Evolutionary conservation across 176 grass and related monocot genomes (phyloP), one percentile per base, ranked within the genome.

Genomic region (Oryza rufipogon): DNA sequence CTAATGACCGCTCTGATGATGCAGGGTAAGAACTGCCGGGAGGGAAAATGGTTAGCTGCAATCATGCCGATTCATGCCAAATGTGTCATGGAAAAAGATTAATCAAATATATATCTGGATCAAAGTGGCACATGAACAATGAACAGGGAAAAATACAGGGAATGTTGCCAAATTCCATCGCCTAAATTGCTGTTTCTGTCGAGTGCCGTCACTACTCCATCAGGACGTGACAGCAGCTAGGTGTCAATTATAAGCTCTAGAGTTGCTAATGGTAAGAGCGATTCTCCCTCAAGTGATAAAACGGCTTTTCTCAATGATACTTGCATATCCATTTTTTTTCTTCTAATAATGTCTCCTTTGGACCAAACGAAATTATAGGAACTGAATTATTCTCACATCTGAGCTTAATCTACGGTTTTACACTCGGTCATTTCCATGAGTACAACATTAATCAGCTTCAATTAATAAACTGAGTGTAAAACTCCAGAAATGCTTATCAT

Each of bases 1-100:
- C 74, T 80, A 85, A 73, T 66, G 25, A 79, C 64, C 25, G 6
- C 86, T 81, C 76, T 64, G 56, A 72, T 58, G 63, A 70, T 88
- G 73, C 17, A 47, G 77, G 72, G 71, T 41, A 5, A 44, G 4
- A 73, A 64, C 69, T 73, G 67, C 25, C 22, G 75, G 60, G 81
- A 44, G 23, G 19, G 36, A 76, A 70, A 71, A 33, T 23, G 20
- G 19, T 13, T 28, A 42, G n/a, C 10, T 76, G 64, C 36, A 81
- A 85, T 89, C 77, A 85, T 85, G 71, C 10, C 14, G 9, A 16
- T 23, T 80, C 48, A 28, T 5, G 63, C 12, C 70, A 63, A 63
- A 49, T 84, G 38, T 84, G 26, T n/a, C 67, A 38, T 10, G 19
- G 77, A 75, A 11, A 58, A 68, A 44, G 75, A 68, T 9, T 68